Conservation (phyloP, 1,139 yeast species). For the Yamadazyma atmosphaerica region DNA sequence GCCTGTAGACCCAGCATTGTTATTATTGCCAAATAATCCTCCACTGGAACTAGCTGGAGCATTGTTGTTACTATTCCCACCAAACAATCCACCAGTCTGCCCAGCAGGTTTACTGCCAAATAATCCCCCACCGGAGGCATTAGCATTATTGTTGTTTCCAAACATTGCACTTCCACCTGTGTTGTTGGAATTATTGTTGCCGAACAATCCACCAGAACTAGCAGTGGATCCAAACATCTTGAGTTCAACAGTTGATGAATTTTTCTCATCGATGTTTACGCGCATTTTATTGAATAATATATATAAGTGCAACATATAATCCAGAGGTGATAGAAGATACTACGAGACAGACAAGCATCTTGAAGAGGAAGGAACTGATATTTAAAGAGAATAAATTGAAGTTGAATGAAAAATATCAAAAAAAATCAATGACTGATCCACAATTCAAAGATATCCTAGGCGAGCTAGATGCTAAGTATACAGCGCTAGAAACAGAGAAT, state of each 20-base stretch:
- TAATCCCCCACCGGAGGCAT: constrained; percentile 11
- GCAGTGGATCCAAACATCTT: constrained; percentile 8
- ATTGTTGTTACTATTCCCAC: constrained; percentile 7
- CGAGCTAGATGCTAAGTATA: constrained; percentile 9
- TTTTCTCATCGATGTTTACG: constrained; percentile 5
- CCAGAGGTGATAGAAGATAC: too few species aligned
- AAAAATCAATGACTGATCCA: too few species aligned
- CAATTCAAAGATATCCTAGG: constrained; percentile 4
- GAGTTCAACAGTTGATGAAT: too few species aligned
- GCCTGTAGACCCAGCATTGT: neutral
- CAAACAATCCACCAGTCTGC: constrained; percentile 20
- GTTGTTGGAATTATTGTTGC: constrained; percentile 9
- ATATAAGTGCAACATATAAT: too few species aligned
- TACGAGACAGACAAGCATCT: neutral
- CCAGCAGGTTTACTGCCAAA: constrained; percentile 13
- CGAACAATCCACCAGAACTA: constrained; percentile 21
- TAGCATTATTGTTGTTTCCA: constrained; percentile 23
- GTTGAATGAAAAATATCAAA: too few species aligned
- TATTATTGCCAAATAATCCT: constrained; percentile 1
- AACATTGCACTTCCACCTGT: constrained; percentile 38
- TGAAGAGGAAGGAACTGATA: neutral
- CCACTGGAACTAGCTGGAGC: constrained; percentile 4
- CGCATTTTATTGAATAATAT: constrained; percentile 7
- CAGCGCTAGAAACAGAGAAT: constrained; percentile 13
- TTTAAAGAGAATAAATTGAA: too few species aligned